These are phyloP conservation scores for Apostasia ramifera DNA, from an alignment of 106 monocot genomes.

Conservation along the genomic window DNA sequence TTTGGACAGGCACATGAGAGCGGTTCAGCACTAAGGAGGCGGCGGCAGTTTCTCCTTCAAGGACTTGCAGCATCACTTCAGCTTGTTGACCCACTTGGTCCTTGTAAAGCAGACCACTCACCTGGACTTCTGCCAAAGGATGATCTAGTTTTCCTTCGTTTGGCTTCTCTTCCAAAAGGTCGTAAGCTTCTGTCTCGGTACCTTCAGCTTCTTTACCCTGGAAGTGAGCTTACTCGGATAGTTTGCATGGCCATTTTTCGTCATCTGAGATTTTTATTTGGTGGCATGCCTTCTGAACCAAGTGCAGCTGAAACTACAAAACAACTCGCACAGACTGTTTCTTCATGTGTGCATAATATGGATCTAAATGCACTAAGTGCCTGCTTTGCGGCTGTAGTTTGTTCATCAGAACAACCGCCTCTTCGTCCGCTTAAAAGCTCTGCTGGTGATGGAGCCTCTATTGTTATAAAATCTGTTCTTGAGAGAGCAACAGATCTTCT, in stretches of 20 bases:
- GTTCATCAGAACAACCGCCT: slow-evolving; percentile 37
- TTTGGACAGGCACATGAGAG: slow-evolving; percentile 27
- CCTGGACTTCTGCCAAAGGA: slow-evolving; percentile 15
- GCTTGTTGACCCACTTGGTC: slow-evolving; percentile 36
- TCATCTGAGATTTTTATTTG: slow-evolving; percentile 41
- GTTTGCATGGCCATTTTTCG: slow-evolving; percentile 46
- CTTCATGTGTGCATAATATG: slow-evolving; percentile 21
- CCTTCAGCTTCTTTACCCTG: slow-evolving; percentile 16
- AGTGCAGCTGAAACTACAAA: slow-evolving; percentile 16
- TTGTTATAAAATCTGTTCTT: slow-evolving; percentile 32
- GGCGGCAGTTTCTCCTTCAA: slow-evolving; percentile 26
- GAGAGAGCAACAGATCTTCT: slow-evolving; percentile 40
- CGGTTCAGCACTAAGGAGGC: slow-evolving; percentile 23
- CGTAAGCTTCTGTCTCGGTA: slow-evolving; percentile 35
- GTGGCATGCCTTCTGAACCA: slow-evolving; percentile 15
- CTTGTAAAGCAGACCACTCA: slow-evolving; percentile 8
- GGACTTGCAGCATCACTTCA: slow-evolving; percentile 33
- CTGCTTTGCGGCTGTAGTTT: slow-evolving; percentile 48
- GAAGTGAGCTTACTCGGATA: slow-evolving; percentile 24
- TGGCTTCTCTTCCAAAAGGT: slow-evolving; percentile 44
- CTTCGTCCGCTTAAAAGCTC: slow-evolving; percentile 34
- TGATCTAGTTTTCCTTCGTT: slow-evolving; percentile 44
- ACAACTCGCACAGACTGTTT: slow-evolving; percentile 19
- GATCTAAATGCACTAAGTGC: slow-evolving; percentile 29
- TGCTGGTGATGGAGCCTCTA: slow-evolving; percentile 37